These are phyloP conservation scores for Cucurbita moschata DNA, from an alignment of 306 rosid species.

Conservation along the genomic window DNA sequence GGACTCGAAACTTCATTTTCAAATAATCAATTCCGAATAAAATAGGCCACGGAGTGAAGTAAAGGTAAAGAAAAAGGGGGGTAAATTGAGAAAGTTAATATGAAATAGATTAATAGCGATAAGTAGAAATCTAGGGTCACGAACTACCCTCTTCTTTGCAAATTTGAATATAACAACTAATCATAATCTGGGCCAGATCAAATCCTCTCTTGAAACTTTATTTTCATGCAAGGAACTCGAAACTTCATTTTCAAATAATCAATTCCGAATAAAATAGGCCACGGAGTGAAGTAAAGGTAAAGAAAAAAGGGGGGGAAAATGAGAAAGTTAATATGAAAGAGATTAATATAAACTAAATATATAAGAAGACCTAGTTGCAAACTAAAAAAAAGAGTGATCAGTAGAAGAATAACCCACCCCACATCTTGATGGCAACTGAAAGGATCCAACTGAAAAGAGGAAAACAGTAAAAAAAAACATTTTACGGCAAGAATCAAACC, in stretches of 20 bases:
- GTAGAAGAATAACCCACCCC: neutral
- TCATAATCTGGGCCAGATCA: neutral
- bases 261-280: neutral
- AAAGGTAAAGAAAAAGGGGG: neutral
- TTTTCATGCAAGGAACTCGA: neutral
- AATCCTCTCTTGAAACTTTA: neutral
- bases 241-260: neutral
- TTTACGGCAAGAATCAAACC: conserved; percentile 26
- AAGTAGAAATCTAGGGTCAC: too few relatives aligned
- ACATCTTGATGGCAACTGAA: neutral
- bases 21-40: neutral
- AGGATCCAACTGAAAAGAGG: neutral
- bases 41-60: neutral
- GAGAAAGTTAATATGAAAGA: neutral
- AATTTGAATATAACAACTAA: neutral
- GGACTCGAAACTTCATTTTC: neutral
- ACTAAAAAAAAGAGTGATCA: neutral
- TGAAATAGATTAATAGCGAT: neutral
- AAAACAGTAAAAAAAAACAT: neutral
- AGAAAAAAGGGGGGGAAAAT: neutral
- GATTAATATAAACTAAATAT: neutral
- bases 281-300: neutral
- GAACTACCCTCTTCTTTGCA: neutral
- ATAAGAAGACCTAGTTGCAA: neutral
- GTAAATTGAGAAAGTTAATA: neutral